Evolutionary conservation across 345 rosid genomes (phyloP).

Genomic region (Camelina laxa): DNA sequence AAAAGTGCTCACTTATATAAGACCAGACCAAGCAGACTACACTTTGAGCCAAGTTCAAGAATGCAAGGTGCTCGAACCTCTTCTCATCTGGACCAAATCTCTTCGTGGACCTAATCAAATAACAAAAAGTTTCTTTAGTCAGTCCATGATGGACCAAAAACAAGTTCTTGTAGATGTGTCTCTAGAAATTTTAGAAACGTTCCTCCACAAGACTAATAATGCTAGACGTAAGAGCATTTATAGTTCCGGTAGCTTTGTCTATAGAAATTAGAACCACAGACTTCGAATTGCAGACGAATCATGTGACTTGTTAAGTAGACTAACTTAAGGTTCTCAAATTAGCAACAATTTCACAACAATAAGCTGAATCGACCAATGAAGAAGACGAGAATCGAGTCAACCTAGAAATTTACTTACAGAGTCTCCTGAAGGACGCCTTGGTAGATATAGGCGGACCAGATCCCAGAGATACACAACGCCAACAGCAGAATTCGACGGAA

Average conservation of each 20-base stretch:
- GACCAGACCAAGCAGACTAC: conserved; percentile 93
- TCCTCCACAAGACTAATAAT: neutral
- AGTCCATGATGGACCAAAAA: conserved; percentile 7
- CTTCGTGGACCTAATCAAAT: conserved; percentile 62
- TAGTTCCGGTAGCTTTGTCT: neutral
- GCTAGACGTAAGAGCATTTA: neutral
- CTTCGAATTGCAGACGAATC: neutral
- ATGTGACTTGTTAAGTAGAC: neutral
- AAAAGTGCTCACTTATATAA: conserved; percentile 67
- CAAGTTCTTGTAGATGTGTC: neutral
- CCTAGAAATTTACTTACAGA: conserved; percentile 52
- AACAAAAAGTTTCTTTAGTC: neutral
- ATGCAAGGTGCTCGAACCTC: conserved; percentile 92
- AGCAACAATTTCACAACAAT: conserved; percentile 27
- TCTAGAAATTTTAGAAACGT: neutral
- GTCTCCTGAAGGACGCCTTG: conserved; percentile 93
- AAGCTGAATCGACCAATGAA: conserved; percentile 6
- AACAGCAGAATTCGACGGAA: conserved; percentile 62
- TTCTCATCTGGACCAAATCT: conserved; percentile 35
- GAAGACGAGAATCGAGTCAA: neutral
- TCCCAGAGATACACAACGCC: conserved; percentile 83
- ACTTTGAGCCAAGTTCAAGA: conserved; percentile 88
- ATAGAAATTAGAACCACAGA: neutral
- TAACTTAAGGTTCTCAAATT: neutral
- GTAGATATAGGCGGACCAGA: conserved; percentile 87